Conservation (phyloP, 306 rosid species). For the Castanea crenata region DNA sequence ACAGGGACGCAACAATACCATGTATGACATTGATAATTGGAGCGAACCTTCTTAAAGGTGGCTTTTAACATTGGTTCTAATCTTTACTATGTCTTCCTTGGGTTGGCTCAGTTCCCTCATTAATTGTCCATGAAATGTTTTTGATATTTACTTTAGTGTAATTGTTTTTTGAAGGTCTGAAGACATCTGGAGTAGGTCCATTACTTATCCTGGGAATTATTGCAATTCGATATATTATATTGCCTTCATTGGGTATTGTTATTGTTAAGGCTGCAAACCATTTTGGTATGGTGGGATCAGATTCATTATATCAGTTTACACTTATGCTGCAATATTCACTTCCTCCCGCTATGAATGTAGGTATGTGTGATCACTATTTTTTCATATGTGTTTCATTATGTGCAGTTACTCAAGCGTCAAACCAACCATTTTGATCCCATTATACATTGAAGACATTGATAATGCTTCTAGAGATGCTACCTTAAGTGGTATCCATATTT, state of each 20-base stretch:
- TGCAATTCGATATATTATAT: slow-evolving; percentile 26
- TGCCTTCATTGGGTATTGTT: slow-evolving; percentile 20
- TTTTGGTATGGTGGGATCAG: neutral
- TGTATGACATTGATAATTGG: slow-evolving; percentile 39
- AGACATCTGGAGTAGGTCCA: slow-evolving; percentile 18
- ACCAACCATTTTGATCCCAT: no score
- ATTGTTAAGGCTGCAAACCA: neutral
- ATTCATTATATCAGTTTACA: neutral
- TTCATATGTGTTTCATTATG: neutral
- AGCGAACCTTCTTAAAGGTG: slow-evolving; percentile 43
- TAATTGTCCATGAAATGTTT: no score
- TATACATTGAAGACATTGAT: no score
- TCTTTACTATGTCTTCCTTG: neutral
- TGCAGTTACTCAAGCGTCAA: no score
- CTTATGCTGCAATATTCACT: neutral
- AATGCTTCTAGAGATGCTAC: no score
- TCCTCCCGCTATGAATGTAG: slow-evolving; percentile 4
- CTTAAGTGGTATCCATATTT: no score
- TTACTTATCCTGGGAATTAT: slow-evolving; percentile 32
- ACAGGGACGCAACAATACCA: slow-evolving; percentile 42
- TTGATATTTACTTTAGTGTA: no score
- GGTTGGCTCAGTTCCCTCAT: neutral
- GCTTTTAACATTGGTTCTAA: neutral
- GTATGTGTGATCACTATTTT: neutral
- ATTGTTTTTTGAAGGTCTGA: slow-evolving; percentile 26